Evolutionary conservation across 106 monocot species (phyloP), one percentile per base, ranked within the genome.

Genomic region (Phalaenopsis aphrodite): DNA sequence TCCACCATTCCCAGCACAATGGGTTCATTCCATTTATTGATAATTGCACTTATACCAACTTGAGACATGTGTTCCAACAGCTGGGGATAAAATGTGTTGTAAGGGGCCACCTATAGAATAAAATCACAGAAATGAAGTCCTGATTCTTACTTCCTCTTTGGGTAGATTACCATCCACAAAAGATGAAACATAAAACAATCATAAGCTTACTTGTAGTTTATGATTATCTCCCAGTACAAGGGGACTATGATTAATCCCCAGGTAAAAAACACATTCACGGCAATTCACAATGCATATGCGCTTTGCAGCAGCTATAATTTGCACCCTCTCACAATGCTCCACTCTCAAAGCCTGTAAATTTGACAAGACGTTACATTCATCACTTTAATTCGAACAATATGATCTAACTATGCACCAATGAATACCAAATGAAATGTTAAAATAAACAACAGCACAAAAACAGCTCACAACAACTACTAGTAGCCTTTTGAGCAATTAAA

Each of bases 1-100:
- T 92, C 97, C 72, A 98, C 90, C 86, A 89, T 78, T 45, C 97
- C 97, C 72, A 94, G 84, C 47, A 92, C 90, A 76, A 94, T 80
- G 8, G 94, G 97, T 75, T 98, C 90, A 61, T 92, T 86, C 97
- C 97, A 98, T 86, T 85, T 89, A 79, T 92, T 98, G 77, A 89
- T 76, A 75, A 52, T 83, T 78, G 89, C 23, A 85, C 87, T 78
- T 21, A 98, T 58, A 64, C 89, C 88, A 83, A 87, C 90, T 87
- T 92, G 86, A 80, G 82, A 81, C 85, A 98, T 76, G 77, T 98
- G 97, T 18, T 92, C 92, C 58, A 79, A 87, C 84, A 98, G 71
- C 49, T 92, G 87, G 73, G 87, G 64, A 81, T 98, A 98, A 81
- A 84, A 94, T 2, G 97, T 94, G 77, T 98, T 98, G 81, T 88